Base-by-base conservation (phyloP, 1,139 yeast genomes). In the Spathaspora sp. region DNA sequence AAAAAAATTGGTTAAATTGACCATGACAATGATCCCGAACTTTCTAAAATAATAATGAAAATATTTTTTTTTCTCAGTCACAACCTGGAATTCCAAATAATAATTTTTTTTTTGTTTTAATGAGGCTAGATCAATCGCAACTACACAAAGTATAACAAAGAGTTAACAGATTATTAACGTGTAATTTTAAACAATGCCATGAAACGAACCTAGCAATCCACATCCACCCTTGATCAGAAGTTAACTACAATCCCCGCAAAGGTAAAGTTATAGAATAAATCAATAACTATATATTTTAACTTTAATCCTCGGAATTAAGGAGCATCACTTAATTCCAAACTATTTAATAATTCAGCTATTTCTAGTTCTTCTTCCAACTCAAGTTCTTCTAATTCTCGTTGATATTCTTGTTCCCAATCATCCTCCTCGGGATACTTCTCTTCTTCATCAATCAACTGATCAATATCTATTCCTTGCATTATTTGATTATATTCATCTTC, bases 401-500 rank as follows among this genome's bases (percentile, higher is more conserved):
- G 44, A 13, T 43, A 38, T 20, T 37, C 44, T 2, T 43, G 41
- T 11, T 38, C 41, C 33, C 23, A 36, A 26, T 33, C 24, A 2
- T 41, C 47, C 2, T 11, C 46, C 7, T 20, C n/a, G 2, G 13
- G 24, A 27, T 41, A 31, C 18, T 59, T 63, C 2, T 59, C 49
- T 45, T 68, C 72, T 42, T 70, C 74, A 18, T 64, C 66, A 2
- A 70, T 53, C 34, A 70, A 54, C 40, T 52, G 57, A 41, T 68
- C 68, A 41, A 65, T 49, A 45, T 70, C 70, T 15, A 61, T 51
- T 10, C 56, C 59, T 7, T 41, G 48, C 18, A 54, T 51, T 7
- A 58, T 48, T 5, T 50, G 48, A 10, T 51, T 50, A 25, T 58
- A 58, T 43, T 63, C 60, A 17, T 53, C 45, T 26, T 56, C 54